phyloP scores from a whole-genome alignment of 345 rosid species.

The rapeseed (Brassica napus) region DNA sequence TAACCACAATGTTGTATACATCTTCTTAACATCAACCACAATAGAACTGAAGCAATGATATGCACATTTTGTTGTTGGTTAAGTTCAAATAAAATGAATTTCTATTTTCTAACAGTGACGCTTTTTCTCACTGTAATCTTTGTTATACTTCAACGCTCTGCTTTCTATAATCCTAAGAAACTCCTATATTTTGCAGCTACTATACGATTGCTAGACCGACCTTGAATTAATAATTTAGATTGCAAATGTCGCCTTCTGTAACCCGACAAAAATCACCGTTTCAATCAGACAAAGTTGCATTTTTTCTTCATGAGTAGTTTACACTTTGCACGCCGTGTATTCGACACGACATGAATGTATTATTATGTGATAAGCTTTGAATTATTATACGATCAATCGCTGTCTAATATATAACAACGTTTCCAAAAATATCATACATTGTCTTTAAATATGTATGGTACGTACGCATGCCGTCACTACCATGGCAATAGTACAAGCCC shows the following conservation, averaged over 20 bases:
- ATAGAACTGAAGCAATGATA: not conserved
- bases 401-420: not conserved
- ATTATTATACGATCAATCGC: slow-evolving; percentile 17
- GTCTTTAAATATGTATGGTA: slow-evolving; percentile 27
- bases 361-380: slow-evolving; percentile 37
- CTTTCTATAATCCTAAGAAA: not conserved
- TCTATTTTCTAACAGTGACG: not conserved
- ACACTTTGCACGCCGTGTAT: slow-evolving; percentile 25
- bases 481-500: slow-evolving; percentile 32
- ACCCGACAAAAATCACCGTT: slow-evolving; percentile 5
- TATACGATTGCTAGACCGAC: not conserved
- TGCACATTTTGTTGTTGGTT: not conserved
- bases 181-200: not conserved
- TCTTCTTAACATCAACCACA: not conserved
- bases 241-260: slow-evolving; percentile 13
- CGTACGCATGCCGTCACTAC: slow-evolving; percentile 34
- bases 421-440: slow-evolving; percentile 1
- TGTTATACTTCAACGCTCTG: not conserved
- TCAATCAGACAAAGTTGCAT: slow-evolving; percentile 14
- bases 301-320: slow-evolving; percentile 31
- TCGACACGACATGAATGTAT: slow-evolving; percentile 35
- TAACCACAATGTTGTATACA: too few species aligned
- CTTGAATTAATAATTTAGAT: not conserved
- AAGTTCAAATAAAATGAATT: not conserved
- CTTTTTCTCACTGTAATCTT: not conserved